Conservation (phyloP, 352 stramenopile species). For the Phytopythium ostracodes region DNA sequence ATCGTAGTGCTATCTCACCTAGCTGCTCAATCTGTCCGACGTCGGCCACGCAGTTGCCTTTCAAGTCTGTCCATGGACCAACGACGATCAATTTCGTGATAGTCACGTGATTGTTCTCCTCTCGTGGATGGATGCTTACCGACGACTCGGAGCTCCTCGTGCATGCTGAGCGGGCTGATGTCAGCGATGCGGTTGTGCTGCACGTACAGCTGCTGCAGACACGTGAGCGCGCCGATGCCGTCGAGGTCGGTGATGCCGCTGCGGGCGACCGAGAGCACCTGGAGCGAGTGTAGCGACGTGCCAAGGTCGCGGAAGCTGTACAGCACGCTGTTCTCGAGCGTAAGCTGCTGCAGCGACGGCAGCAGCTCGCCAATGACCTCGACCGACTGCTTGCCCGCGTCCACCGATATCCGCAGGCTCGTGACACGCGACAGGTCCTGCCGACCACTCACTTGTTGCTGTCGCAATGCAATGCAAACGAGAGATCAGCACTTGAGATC, state of each 20-base stretch:
- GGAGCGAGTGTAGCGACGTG: slow-evolving; percentile 66
- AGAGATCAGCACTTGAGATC: too few relatives aligned
- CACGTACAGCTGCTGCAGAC: slow-evolving; percentile 72
- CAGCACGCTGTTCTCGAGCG: slow-evolving; percentile 57
- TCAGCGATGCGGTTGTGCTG: slow-evolving; percentile 75
- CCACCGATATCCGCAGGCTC: slow-evolving; percentile 58
- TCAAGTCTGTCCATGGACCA: slow-evolving; percentile 36
- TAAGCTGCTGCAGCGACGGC: slow-evolving; percentile 63
- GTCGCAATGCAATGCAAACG: too few relatives aligned
- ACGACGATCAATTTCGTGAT: not conserved
- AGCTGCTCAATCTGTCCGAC: slow-evolving; percentile 78
- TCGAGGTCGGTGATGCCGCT: slow-evolving; percentile 79
- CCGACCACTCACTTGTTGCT: slow-evolving; percentile 62
- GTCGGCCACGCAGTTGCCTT: slow-evolving; percentile 67
- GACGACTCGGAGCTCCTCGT: slow-evolving; percentile 77
- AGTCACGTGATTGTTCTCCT: not conserved
- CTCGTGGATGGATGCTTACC: too few relatives aligned
- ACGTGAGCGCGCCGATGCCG: slow-evolving; percentile 77
- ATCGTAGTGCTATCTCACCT: slow-evolving; percentile 18
- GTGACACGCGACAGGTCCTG: slow-evolving; percentile 55
- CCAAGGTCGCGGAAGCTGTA: slow-evolving; percentile 81
- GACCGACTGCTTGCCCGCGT: slow-evolving; percentile 78
- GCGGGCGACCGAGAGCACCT: slow-evolving; percentile 56
- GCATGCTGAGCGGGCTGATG: slow-evolving; percentile 81
- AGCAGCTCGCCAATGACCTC: slow-evolving; percentile 77